Percentiles rank a stretch among this genome's conserved stretches.
phyloP scores from a whole-genome alignment of 1,139 yeast species.

The Scheffersomyces quercinus region DNA sequence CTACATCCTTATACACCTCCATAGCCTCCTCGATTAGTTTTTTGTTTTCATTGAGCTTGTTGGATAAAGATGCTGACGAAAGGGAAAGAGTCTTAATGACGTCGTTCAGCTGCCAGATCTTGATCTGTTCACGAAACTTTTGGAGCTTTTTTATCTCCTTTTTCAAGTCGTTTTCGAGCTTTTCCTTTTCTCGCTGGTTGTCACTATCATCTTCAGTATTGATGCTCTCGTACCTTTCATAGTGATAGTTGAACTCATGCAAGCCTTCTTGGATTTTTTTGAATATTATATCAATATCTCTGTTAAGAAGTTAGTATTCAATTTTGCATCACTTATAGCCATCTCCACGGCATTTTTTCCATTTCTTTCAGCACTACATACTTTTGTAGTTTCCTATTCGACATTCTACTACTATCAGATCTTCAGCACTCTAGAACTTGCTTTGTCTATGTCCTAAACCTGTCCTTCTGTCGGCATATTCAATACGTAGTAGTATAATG shows the following conservation, averaged over 20 bases:
- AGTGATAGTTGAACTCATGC: slow-evolving; percentile 41
- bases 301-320: slow-evolving; percentile 9
- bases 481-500: slow-evolving; percentile 2
- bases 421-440: no score
- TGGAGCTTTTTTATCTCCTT: slow-evolving; percentile 30
- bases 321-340: no score
- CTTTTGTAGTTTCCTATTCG: slow-evolving; percentile 51
- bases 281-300: slow-evolving; percentile 29
- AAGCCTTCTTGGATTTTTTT: slow-evolving; percentile 30
- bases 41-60: slow-evolving; percentile 42
- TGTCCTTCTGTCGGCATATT: background rate
- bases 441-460: slow-evolving; percentile 1
- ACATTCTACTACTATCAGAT: slow-evolving; percentile 20
- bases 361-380: slow-evolving; percentile 21
- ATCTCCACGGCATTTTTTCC: no score
- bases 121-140: slow-evolving; percentile 30
- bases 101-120: slow-evolving; percentile 41
- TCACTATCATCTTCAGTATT: slow-evolving; percentile 32
- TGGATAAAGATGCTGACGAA: slow-evolving; percentile 13
- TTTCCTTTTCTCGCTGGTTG: slow-evolving; percentile 26
- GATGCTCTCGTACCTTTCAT: slow-evolving; percentile 40
- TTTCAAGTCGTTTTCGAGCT: slow-evolving; percentile 27
- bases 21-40: slow-evolving; percentile 48
- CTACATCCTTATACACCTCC: slow-evolving; percentile 51
- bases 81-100: slow-evolving; percentile 28